Base-by-base conservation (phyloP, 2,329 filamentous ascomycete genomes). In the Exophiala aquamarina region DNA sequence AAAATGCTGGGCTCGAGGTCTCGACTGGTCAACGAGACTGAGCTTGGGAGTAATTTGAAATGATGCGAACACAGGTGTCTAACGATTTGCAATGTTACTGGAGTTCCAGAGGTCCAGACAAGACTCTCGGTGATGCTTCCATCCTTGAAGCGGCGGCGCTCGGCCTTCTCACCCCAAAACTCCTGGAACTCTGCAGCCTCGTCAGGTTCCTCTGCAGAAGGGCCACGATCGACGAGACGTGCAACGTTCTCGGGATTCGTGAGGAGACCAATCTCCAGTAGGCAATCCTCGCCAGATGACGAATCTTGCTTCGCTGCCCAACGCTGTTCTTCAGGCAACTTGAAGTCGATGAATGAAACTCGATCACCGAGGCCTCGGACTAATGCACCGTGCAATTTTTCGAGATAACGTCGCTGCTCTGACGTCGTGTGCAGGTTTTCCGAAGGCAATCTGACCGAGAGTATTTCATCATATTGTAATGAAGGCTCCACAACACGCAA, bases 151-250 rank as follows among this genome's bases (percentile, higher is more conserved):
- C 93, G 87, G 55, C 93, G 82, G 36, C 98, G 76, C 66, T 98
- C 93, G 1, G 93, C 82, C 65, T 93, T 95, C 8, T 92, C 86
- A 5, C 92, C 93, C 93, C 94, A 98, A 64, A 98, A 97, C 26
- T 84, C 81, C 28, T 89, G 87, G 66, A 96, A 98, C 23, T 77
- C 78, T 8, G 83, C 82, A 18, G 90, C 86, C 54, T 89, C 88
- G 55, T 86, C 83, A 66, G 92, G 90, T 51, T 93, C 81, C 63
- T 97, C 91, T 2, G 89, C 88, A 1, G 85, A 72, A 4, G 93
- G 93, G 0, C 93, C 93, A 64, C 90, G 87, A 57, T 98, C 93
- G 53, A 96, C 87, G 37, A 84, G 78, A 23, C 91, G 84, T 45
- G 78, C 74, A 60, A 86, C 84, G 58, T 89, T 86, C 29, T 79